Percentiles rank a stretch among this genome's conserved stretches.
phyloP scores from a whole-genome alignment of 116 monocot species.

The Phalaenopsis hybrid region DNA sequence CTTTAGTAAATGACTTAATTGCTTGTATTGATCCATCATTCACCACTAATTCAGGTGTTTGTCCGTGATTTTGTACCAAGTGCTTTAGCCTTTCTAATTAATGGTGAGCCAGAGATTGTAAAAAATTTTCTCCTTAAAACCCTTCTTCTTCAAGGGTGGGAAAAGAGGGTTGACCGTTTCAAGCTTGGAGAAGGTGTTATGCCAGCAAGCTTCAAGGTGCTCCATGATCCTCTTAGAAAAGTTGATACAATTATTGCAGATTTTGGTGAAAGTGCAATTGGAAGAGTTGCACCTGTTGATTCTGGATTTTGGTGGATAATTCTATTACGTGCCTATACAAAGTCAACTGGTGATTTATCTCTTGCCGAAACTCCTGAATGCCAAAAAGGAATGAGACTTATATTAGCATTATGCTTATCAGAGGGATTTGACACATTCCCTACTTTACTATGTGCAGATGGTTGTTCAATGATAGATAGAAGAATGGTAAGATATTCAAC shows the following conservation, averaged over 20 bases:
- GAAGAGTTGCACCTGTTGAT: slow-evolving; percentile 49
- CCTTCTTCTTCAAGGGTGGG: slow-evolving; percentile 41
- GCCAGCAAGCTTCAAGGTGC: slow-evolving; percentile 54
- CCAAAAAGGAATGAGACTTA: slow-evolving; percentile 51
- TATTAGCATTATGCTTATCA: slow-evolving; percentile 37
- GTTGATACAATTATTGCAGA: slow-evolving; percentile 37
- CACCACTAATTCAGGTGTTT: slow-evolving; percentile 26
- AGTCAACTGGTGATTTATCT: slow-evolving; percentile 42
- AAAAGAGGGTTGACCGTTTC: slow-evolving; percentile 39
- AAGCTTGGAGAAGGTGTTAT: slow-evolving; percentile 49
- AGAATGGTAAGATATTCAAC: slow-evolving; percentile 30
- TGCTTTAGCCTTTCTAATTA: slow-evolving; percentile 46
- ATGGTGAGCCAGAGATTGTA: slow-evolving; percentile 43
- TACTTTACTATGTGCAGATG: slow-evolving; percentile 47
- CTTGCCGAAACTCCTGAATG: slow-evolving; percentile 42
- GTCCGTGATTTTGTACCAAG: slow-evolving; percentile 53
- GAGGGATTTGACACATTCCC: slow-evolving; percentile 54
- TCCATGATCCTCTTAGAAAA: slow-evolving; percentile 36
- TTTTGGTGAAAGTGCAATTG: slow-evolving; percentile 50
- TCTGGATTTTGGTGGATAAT: slow-evolving; percentile 57
- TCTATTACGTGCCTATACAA: slow-evolving; percentile 44
- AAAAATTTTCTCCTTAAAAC: slow-evolving; percentile 47
- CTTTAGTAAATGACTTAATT: background rate
- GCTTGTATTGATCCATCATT: background rate
- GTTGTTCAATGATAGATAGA: slow-evolving; percentile 54